A percentile compares a stretch with the other conserved stretches of the same genome.
phyloP scores from a whole-genome alignment of 768 basidiomycete species.

The Trametes sanguinea region DNA sequence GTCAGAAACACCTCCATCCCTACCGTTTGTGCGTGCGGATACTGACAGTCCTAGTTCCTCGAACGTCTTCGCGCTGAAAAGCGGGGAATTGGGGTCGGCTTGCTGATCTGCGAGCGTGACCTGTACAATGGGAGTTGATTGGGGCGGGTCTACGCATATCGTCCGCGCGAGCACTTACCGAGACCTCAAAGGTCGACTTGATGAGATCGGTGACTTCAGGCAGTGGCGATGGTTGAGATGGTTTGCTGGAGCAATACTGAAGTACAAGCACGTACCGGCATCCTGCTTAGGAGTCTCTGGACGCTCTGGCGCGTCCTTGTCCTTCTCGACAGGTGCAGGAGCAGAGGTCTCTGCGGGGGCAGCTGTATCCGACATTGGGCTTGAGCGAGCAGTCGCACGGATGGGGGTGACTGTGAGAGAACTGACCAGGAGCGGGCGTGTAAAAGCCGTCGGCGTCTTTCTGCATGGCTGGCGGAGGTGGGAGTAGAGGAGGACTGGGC shows the following conservation, averaged over 20 bases:
- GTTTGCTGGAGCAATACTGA: not conserved
- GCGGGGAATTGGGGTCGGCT: slow-evolving; percentile 91
- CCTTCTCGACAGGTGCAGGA: not conserved
- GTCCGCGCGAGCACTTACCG: slow-evolving; percentile 47
- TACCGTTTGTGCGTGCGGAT: slow-evolving; percentile 46
- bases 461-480: slow-evolving; percentile 44
- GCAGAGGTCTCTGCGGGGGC: slow-evolving; percentile 10
- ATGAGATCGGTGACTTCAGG: slow-evolving; percentile 52
- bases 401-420: not conserved
- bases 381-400: not conserved
- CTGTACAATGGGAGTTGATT: slow-evolving; percentile 39
- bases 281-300: slow-evolving; percentile 8
- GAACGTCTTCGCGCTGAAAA: slow-evolving; percentile 91
- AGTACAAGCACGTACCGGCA: slow-evolving; percentile 11
- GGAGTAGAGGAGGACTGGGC: not conserved
- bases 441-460: slow-evolving; percentile 85
- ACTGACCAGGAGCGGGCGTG: slow-evolving; percentile 42
- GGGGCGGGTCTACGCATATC: slow-evolving; percentile 7
- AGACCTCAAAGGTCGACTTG: slow-evolving; percentile 81
- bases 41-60: slow-evolving; percentile 94
- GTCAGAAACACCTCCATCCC: slow-evolving; percentile 56
- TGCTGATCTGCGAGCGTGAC: slow-evolving; percentile 98
- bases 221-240: slow-evolving; percentile 10
- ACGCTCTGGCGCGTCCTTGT: not conserved
- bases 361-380: slow-evolving; percentile 10